These are phyloP conservation scores for Tubosaeta brunneosetosa DNA, from an alignment of 768 basidiomycete genomes.

Conservation along the genomic window DNA sequence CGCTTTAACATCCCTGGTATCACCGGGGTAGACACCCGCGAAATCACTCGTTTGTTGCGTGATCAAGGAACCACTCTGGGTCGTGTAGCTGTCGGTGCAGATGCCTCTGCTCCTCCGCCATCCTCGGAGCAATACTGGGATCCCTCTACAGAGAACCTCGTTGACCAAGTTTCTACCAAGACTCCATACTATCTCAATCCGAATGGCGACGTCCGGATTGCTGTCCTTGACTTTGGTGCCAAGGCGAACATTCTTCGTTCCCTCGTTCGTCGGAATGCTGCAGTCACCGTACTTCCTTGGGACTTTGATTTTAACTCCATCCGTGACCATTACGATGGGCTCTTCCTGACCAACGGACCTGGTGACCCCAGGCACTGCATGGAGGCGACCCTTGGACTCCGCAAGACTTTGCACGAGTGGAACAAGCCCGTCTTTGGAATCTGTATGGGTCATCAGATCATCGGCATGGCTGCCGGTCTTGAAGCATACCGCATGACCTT, in stretches of 20 bases:
- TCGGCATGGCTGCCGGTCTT: slow-evolving; percentile 94
- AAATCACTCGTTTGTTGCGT: slow-evolving; percentile 88
- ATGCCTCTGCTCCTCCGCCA: slow-evolving; percentile 58
- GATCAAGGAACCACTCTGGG: slow-evolving; percentile 98
- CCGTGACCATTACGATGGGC: slow-evolving; percentile 86
- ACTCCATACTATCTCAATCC: slow-evolving; percentile 82
- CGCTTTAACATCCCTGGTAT: slow-evolving; percentile 88
- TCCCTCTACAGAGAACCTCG: slow-evolving; percentile 86
- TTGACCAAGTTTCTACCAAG: slow-evolving; percentile 89
- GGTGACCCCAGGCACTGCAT: slow-evolving; percentile 90
- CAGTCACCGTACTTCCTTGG: slow-evolving; percentile 96
- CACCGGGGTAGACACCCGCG: slow-evolving; percentile 96
- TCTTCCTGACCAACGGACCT: slow-evolving; percentile 96
- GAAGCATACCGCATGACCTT: slow-evolving; percentile 99
- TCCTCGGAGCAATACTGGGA: slow-evolving; percentile 81
- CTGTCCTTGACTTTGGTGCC: slow-evolving; percentile 93
- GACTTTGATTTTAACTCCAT: slow-evolving; percentile 93
- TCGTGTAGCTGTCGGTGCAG: slow-evolving; percentile 77
- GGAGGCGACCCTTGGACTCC: slow-evolving; percentile 76
- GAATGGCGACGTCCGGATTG: slow-evolving; percentile 83
- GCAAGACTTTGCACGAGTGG: slow-evolving; percentile 85
- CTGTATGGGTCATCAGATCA: slow-evolving; percentile 98
- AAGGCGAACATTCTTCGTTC: slow-evolving; percentile 97
- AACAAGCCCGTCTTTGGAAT: slow-evolving; percentile 93
- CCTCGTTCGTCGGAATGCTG: slow-evolving; percentile 84